These are phyloP conservation scores for Blastobotrys muscicola DNA, from an alignment of 805 yeast genomes.

Conservation along the genomic window DNA sequence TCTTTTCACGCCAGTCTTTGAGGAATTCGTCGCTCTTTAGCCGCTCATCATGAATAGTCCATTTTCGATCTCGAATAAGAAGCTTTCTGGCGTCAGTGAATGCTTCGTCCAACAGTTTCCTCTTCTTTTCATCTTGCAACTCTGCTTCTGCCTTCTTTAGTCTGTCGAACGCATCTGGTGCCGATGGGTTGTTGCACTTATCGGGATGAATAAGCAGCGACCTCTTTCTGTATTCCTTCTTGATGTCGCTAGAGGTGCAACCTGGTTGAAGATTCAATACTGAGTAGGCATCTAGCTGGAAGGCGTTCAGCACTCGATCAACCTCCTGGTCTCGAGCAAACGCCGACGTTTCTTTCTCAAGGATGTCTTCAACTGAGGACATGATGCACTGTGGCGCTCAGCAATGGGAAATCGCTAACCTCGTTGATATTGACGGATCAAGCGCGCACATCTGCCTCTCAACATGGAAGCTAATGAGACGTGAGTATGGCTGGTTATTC, in stretches of 20 bases:
- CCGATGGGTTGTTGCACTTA: conserved; percentile 44
- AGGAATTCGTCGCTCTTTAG: conserved; percentile 30
- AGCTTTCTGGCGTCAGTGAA: conserved; percentile 36
- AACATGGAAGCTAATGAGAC: conserved; percentile 3
- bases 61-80: conserved; percentile 29
- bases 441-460: too few relatives aligned
- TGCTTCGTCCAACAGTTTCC: conserved; percentile 36
- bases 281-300: conserved; percentile 45
- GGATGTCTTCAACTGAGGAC: conserved; percentile 20
- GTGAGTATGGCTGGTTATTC: too few relatives aligned
- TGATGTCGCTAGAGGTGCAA: conserved; percentile 32
- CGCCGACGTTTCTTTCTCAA: conserved; percentile 21
- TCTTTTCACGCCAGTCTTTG: conserved; percentile 34
- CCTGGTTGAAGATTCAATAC: conserved; percentile 41
- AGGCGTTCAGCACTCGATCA: conserved; percentile 39
- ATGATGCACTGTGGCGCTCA: too few relatives aligned
- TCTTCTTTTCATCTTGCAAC: conserved; percentile 30
- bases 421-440: too few relatives aligned
- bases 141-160: conserved; percentile 46
- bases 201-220: conserved; percentile 65
- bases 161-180: conserved; percentile 54
- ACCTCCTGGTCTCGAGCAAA: conserved; percentile 42
- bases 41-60: conserved; percentile 32
- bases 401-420: too few relatives aligned
- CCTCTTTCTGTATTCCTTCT: conserved; percentile 43